Evolutionary conservation across 2,329 filamentous ascomycete genomes (phyloP), one percentile per base, ranked within the genome.

Genomic region (Paraphoma sp.): DNA sequence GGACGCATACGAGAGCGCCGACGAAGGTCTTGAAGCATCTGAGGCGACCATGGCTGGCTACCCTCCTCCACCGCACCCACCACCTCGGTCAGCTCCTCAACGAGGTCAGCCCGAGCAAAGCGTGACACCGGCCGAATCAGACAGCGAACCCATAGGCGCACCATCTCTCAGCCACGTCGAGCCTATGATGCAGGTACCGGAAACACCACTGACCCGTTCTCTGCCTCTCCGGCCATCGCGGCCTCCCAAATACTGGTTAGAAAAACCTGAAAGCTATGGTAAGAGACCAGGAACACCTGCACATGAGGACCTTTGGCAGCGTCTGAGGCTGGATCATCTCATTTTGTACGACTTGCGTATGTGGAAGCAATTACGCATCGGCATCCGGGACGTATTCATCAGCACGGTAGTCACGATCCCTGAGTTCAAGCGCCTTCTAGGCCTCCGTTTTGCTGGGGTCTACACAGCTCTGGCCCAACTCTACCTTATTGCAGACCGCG

Each of bases 381-480:
- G 96, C 72, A 84, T 99, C 54, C 89, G 95, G 31, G 91, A 97
- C 61, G 85, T 99, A 1, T 98, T 97, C 77, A 97, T 99, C 67
- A 95, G 92, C 47, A 99, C 95, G 0, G 92, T 99, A 5, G 93
- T 99, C 46, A 92, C 92, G 6, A 92, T 99, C 52, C 94, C 95
- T 4, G 87, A 96, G 72, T 99, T 99, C 84, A 99, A 99, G 80
- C 89, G 94, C 17, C 87, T 99, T 9, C 83, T 99, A 53, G 93
- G 94, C 1, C 82, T 99, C 43, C 87, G 95, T n/a, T 96, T 99
- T 74, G 92, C 96, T 51, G 94, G 93, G 0, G 83, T 99, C 3
- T 99, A 99, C 78, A 98, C 95, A 1, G 91, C 91, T 2, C 81
- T 99, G 46, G 93, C 95, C 5, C 94, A 99, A 74, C 82, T 99